Conservation (phyloP, 371 early-diverging fungal genomes). For the Mortierella sp. region DNA sequence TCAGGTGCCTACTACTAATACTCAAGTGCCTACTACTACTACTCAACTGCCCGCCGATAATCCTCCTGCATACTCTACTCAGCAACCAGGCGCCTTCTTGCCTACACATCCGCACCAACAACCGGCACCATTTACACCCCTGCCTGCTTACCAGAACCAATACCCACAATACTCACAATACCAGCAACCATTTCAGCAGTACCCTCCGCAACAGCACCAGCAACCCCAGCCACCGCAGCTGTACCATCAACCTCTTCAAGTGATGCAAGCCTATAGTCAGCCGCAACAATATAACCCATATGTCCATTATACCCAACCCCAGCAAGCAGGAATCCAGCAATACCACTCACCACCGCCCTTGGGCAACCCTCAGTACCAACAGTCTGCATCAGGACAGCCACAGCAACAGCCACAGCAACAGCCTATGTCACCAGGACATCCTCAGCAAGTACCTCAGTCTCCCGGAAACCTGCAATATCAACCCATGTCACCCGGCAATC, state of each 20-base stretch:
- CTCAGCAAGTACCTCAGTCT: too few species aligned
- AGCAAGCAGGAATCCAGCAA: background rate
- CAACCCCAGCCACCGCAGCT: background rate
- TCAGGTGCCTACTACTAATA: background rate
- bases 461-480: background rate
- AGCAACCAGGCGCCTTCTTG: background rate
- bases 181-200: background rate
- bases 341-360: background rate
- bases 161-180: background rate
- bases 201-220: background rate
- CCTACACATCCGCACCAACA: background rate
- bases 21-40: background rate
- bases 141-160: background rate
- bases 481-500: background rate
- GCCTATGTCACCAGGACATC: background rate
- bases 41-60: background rate
- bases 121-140: background rate
- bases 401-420: background rate
- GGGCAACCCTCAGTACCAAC: background rate
- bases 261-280: background rate
- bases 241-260: background rate
- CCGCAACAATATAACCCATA: background rate
- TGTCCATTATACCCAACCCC: background rate
- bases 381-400: background rate
- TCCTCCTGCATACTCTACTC: background rate